A percentile compares a stretch with the other conserved stretches of the same genome.
Conservation (phyloP, 1,284 basidiomycete species). For the Meripilus lineatus region DNA sequence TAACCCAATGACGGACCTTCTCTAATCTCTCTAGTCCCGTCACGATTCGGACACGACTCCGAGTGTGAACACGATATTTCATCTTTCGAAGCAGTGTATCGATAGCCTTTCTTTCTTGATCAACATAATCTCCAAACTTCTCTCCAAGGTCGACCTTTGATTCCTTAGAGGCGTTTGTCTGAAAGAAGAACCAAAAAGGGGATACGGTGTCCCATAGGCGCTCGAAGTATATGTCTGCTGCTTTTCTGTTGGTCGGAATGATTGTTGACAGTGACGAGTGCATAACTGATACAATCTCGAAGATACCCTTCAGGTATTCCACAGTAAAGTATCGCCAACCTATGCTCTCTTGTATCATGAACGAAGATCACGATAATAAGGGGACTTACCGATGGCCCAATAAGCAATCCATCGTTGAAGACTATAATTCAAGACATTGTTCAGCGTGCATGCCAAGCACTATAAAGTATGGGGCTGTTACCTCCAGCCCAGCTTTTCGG, state of each 20-base stretch:
- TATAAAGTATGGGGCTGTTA: conserved; percentile 15
- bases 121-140: conserved; percentile 16
- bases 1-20: conserved; percentile 11
- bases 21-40: conserved; percentile 16
- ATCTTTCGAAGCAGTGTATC: conserved; percentile 19
- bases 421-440: conserved; percentile 14
- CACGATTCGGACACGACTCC: conserved; percentile 19
- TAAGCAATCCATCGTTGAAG: conserved; percentile 19
- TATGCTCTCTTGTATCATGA: conserved; percentile 7
- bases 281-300: conserved; percentile 18
- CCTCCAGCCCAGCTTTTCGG: conserved; percentile 21
- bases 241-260: conserved; percentile 14
- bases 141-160: conserved; percentile 4
- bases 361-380: conserved; percentile 22
- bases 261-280: conserved; percentile 11
- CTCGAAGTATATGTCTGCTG: conserved; percentile 13
- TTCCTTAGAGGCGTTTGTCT: not conserved
- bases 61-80: conserved; percentile 21
- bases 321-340: conserved; percentile 16
- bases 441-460: conserved; percentile 11
- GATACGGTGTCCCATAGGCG: conserved; percentile 8
- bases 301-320: conserved; percentile 16
- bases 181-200: conserved; percentile 8
- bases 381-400: conserved; percentile 37
- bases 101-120: conserved; percentile 15